phyloP scores from a whole-genome alignment of 352 stramenopile genomes.

The Phytophthora colocasiae region DNA sequence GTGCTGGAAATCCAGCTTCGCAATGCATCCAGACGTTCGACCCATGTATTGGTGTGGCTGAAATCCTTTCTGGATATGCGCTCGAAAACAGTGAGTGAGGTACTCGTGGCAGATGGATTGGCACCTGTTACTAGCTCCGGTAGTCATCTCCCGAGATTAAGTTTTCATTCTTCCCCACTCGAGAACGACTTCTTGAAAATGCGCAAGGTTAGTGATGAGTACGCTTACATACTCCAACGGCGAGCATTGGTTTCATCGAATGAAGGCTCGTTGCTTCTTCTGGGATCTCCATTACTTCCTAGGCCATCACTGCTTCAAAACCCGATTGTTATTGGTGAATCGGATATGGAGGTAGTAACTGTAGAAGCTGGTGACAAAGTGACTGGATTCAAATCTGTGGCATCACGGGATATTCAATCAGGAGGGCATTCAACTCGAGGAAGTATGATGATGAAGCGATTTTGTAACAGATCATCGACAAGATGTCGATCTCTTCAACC shows the following conservation, averaged over 20 bases:
- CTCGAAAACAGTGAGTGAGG: slow-evolving; percentile 29
- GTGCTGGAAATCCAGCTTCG: slow-evolving; percentile 35
- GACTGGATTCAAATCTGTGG: slow-evolving; percentile 32
- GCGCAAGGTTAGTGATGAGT: slow-evolving; percentile 76
- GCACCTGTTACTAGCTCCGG: slow-evolving; percentile 19
- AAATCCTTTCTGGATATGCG: slow-evolving; percentile 46
- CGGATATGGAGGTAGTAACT: slow-evolving; percentile 56
- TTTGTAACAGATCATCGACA: background rate
- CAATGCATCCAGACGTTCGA: slow-evolving; percentile 34
- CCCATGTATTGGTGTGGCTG: slow-evolving; percentile 36
- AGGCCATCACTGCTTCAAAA: slow-evolving; percentile 64
- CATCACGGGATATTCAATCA: slow-evolving; percentile 13
- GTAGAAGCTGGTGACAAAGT: slow-evolving; percentile 49
- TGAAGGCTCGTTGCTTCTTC: slow-evolving; percentile 20
- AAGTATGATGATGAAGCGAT: background rate
- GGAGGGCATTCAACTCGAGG: background rate
- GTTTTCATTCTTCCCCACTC: slow-evolving; percentile 23
- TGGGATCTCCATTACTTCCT: slow-evolving; percentile 49
- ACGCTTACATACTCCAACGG: slow-evolving; percentile 73
- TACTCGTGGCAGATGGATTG: slow-evolving; percentile 29
- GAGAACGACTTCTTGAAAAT: slow-evolving; percentile 62
- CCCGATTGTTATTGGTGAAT: slow-evolving; percentile 50
- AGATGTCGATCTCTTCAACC: slow-evolving; percentile 1
- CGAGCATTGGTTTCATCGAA: slow-evolving; percentile 37
- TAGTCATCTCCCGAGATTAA: slow-evolving; percentile 13